Base-by-base conservation (phyloP, 495 filamentous ascomycete genomes). In the Aspergillus incahuasiensis region DNA sequence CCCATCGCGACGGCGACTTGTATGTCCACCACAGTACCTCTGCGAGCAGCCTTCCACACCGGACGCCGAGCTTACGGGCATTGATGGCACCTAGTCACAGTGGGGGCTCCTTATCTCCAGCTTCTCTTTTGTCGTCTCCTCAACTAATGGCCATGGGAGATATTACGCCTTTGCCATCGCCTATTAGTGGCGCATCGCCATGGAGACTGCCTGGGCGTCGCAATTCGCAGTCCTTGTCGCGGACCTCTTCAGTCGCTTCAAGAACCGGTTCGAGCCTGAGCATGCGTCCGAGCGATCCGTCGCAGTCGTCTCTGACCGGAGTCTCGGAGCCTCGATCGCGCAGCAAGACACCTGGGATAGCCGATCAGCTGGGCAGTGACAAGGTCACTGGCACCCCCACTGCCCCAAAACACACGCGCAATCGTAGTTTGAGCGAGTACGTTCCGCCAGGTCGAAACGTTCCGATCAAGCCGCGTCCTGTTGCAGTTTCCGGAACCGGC, bases 91-190 rank as follows among this genome's bases (percentile, higher is more conserved):
- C 71, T 11, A 55, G 66, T n/a, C 71, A 70, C 18, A 79, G 74
- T 57, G 67, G 76, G 3, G 78, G 74, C 15, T 86, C 84, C 6
- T 63, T 82, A 20, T 87, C 85, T 2, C 84, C 84, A 1, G 78
- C 74, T 24, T 86, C 85, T 12, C 48, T 72, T 20, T 61, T 84
- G 18, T 82, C 85, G 5, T 88, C 85, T 16, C 91, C 91, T 2
- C 82, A 86, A 55, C 79, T 95, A 38, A 83, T 85, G 54, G 89
- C 91, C 18, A 86, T 96, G 82, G 82, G 83, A 38, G 90, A 96
- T 63, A 85, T 98, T 54, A 98, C 94, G 5, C 94, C 94, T 48
- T 71, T 98, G 20, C 94, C 94, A 11, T 97, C 94, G 5, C 94
- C 94, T 7, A 79, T 97, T 38, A 75, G 89, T 54, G 79, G 80